Percentiles rank a stretch among this genome's conserved stretches.
phyloP scores from a whole-genome alignment of 176 grass and related monocot species.

The Dendrocalamus sinicus region DNA sequence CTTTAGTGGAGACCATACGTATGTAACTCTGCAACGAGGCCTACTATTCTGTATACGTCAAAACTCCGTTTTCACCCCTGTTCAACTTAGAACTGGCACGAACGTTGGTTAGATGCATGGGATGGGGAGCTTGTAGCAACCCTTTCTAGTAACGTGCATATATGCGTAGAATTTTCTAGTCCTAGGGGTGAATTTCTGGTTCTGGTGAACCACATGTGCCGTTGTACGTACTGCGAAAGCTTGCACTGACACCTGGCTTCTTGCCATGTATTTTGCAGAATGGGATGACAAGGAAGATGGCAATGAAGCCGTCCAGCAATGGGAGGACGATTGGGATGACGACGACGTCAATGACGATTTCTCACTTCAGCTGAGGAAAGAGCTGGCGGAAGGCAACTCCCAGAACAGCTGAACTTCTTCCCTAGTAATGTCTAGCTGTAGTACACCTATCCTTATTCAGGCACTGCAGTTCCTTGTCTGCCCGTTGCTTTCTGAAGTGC shows the following conservation, averaged over 20 bases:
- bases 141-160: not conserved
- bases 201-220: not conserved
- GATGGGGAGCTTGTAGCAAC: not conserved
- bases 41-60: not conserved
- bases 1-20: too few relatives aligned
- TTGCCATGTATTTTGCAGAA: constrained; percentile 48
- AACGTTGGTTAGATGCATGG: not conserved
- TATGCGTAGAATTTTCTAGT: not conserved
- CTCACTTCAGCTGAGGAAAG: constrained; percentile 87
- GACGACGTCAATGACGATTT: constrained; percentile 87
- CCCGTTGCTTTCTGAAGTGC: constrained; percentile 28
- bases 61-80: not conserved
- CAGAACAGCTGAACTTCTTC: constrained; percentile 63
- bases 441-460: not conserved
- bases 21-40: not conserved
- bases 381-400: constrained; percentile 63
- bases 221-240: not conserved
- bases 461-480: not conserved
- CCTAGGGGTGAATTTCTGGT: not conserved
- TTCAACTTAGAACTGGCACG: not conserved
- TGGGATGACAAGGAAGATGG: constrained; percentile 95
- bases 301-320: constrained; percentile 76
- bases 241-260: constrained; percentile 3
- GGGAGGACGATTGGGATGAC: constrained; percentile 92
- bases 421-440: not conserved